A percentile compares a stretch with the other conserved stretches of the same genome.
Conservation (phyloP, 169 alveolate genomes). For the Cryptosporidium viatorum region DNA sequence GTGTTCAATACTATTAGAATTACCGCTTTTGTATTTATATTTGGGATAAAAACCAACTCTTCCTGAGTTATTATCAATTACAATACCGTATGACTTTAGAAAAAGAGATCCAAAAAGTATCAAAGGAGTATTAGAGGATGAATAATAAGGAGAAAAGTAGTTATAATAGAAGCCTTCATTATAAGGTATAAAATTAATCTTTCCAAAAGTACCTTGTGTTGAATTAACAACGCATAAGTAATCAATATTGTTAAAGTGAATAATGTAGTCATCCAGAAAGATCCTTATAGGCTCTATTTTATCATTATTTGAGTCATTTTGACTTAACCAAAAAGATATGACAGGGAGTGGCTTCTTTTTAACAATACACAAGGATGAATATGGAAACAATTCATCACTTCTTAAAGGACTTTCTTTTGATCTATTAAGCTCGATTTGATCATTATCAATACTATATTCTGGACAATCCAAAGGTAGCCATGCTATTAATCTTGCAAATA, state of each 20-base stretch:
- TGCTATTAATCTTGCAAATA: constrained; percentile 9
- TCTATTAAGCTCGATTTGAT: no score
- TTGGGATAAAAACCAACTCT: constrained; percentile 40
- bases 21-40: not conserved
- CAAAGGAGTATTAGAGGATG: constrained; percentile 33
- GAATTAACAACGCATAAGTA: constrained; percentile 40
- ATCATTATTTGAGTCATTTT: not conserved
- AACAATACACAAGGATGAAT: constrained; percentile 41
- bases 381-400: not conserved
- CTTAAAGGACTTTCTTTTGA: not conserved
- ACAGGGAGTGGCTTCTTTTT: constrained; percentile 40
- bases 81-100: constrained; percentile 43
- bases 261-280: constrained; percentile 26
- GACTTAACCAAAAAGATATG: constrained; percentile 15
- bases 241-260: constrained; percentile 11
- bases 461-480: constrained; percentile 66
- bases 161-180: not conserved
- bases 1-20: not conserved
- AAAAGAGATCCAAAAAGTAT: constrained; percentile 56
- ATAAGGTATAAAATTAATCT: not conserved
- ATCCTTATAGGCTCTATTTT: not conserved
- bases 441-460: not conserved
- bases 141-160: not conserved
- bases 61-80: not conserved
- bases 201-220: constrained; percentile 12